phyloP scores from a whole-genome alignment of 2,329 filamentous ascomycete genomes.

The Claviceps arundinis region DNA sequence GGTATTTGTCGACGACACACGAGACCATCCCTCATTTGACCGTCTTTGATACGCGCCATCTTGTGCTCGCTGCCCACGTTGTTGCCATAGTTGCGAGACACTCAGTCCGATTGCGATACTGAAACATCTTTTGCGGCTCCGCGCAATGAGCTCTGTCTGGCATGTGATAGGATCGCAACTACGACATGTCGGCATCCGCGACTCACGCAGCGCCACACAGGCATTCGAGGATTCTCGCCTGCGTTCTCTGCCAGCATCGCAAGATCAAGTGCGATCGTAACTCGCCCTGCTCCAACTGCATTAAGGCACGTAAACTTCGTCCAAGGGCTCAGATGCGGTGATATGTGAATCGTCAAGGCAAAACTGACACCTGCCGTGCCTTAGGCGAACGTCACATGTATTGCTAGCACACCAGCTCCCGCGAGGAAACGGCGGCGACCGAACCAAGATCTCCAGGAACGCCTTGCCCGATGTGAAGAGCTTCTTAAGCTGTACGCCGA shows the following conservation, averaged over 20 bases:
- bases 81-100: not conserved
- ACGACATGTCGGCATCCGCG: conserved; percentile 19
- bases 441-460: conserved; percentile 48
- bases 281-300: conserved; percentile 45
- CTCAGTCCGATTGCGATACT: not conserved
- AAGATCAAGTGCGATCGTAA: conserved; percentile 51
- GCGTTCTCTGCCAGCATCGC: conserved; percentile 45
- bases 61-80: not conserved
- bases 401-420: conserved; percentile 45
- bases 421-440: conserved; percentile 45
- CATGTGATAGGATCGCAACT: conserved; percentile 16
- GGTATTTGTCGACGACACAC: too few species aligned
- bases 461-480: conserved; percentile 44
- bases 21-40: too few species aligned
- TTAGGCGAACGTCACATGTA: conserved; percentile 46
- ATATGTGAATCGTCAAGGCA: too few species aligned
- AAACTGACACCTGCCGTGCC: conserved; percentile 6
- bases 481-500: conserved; percentile 43
- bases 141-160: conserved; percentile 8
- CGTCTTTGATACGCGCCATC: too few species aligned
- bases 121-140: not conserved
- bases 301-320: conserved; percentile 33
- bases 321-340: not conserved
- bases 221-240: conserved; percentile 35
- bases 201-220: conserved; percentile 20